Percentiles rank a stretch among this genome's conserved stretches.
Conservation (phyloP, 163 green algal species). For the Scenedesmus sp. region DNA sequence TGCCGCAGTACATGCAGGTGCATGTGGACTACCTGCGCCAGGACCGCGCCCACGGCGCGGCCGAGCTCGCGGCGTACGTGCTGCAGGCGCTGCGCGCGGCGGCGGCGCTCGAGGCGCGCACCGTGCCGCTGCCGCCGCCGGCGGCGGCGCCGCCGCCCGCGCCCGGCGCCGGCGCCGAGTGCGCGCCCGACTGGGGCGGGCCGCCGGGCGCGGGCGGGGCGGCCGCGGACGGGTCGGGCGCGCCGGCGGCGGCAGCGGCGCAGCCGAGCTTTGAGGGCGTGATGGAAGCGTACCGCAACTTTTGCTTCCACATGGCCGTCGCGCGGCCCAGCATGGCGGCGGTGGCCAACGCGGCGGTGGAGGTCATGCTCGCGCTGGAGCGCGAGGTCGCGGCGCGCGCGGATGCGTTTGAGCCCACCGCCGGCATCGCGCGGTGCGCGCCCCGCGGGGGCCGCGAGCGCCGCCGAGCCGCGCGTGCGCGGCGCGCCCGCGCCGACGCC, state of each 20-base stretch:
- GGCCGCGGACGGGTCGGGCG: no score
- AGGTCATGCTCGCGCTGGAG: slow-evolving; percentile 45
- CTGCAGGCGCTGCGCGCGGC: background rate
- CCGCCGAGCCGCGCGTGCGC: no score
- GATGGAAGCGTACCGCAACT: slow-evolving; percentile 43
- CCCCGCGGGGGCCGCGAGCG: no score
- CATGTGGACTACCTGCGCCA: slow-evolving; percentile 34
- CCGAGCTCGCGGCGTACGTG: slow-evolving; percentile 49
- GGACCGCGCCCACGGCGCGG: slow-evolving; percentile 50
- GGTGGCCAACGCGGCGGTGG: slow-evolving; percentile 48
- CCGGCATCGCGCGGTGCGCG: background rate
- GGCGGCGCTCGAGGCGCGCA: background rate
- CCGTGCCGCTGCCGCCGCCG: background rate
- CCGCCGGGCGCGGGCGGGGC: no score
- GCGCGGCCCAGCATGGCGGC: slow-evolving; percentile 52
- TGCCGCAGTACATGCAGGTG: slow-evolving; percentile 30
- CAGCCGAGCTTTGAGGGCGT: slow-evolving; percentile 1
- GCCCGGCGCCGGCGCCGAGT: no score
- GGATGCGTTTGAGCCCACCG: slow-evolving; percentile 35
- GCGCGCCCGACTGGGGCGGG: no score
- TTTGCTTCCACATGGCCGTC: slow-evolving; percentile 46
- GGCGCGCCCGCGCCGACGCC: no score
- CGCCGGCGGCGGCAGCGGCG: background rate
- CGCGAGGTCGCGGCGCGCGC: slow-evolving; percentile 24
- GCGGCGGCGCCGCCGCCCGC: background rate